Evolutionary conservation across 345 rosid genomes (phyloP), one percentile per base, ranked within the genome.

Genomic region (Moricandia moricandioides): DNA sequence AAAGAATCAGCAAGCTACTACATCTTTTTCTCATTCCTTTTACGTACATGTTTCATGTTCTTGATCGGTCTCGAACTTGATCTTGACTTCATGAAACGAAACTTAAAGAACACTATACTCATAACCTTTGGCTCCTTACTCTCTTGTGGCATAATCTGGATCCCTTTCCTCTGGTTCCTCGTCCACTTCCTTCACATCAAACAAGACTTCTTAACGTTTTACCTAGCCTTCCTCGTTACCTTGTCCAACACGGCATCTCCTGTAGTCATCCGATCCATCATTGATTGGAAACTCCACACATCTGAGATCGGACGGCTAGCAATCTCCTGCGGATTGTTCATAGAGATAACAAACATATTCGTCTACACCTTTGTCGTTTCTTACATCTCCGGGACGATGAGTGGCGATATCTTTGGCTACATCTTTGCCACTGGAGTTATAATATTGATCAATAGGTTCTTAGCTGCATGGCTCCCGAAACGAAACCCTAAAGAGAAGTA

Each of bases 241-340:
- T 65, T 88, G 8, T 83, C 95, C 3, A 90, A 87, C 78, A 69
- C 97, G 4, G 90, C 91, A 55, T 85, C 94, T 26, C 98, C 96
- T 0, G 87, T 87, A 0, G 96, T 86, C 35, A 62, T 85, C 45
- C 88, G 95, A 5, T 34, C 89, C 69, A 83, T 87, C 1, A 85
- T 87, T 1, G 98, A 91, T 57, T 72, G 88, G 64, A 91, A 89
- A 79, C 86, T 85, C 7, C 88, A 84, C 37, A 94, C 91, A 11
- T 76, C 96, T 0, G 86, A 88, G 8, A 51, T 87, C 2, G 97
- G 98, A 31, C 82, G 96, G 51, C 47, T 91, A 49, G 93, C 93
- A 0, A 81, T 86, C 2, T 72, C 79, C 3, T 63, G 89, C 37
- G 83, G 92, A 35, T 56, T 94, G 27, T 70, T 91, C 70, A 87